These are phyloP conservation scores for Rhizoclosmatium sp. DNA, from an alignment of 192 early-diverging fungal genomes.

Conservation along the genomic window DNA sequence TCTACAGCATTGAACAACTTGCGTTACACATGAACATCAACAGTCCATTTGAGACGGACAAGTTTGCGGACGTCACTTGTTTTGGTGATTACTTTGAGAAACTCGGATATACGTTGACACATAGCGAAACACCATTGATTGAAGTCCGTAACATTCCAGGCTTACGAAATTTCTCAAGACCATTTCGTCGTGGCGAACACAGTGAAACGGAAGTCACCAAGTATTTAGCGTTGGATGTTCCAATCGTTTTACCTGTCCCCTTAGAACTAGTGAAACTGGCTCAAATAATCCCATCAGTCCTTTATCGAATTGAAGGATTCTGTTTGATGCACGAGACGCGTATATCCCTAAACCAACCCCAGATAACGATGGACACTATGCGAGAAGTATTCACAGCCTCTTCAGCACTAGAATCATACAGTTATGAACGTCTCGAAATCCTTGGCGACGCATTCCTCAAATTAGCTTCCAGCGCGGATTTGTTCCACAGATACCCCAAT, in stretches of 20 bases:
- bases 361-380: slow-evolving; percentile 37
- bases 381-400: slow-evolving; percentile 75
- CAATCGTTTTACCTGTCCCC: slow-evolving; percentile 46
- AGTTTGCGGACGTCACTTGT: slow-evolving; percentile 25
- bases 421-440: slow-evolving; percentile 90
- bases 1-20: slow-evolving; percentile 34
- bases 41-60: slow-evolving; percentile 29
- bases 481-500: slow-evolving; percentile 73
- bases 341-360: slow-evolving; percentile 15
- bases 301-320: slow-evolving; percentile 43
- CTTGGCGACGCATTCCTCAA: slow-evolving; percentile 91
- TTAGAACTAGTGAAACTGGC: slow-evolving; percentile 33
- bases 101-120: slow-evolving; percentile 44
- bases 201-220: background rate
- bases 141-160: slow-evolving; percentile 37
- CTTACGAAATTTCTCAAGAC: slow-evolving; percentile 20
- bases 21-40: slow-evolving; percentile 11
- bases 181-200: background rate
- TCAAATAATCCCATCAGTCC: slow-evolving; percentile 46
- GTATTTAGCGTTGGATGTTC: slow-evolving; percentile 44
- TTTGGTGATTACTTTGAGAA: slow-evolving; percentile 42
- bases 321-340: slow-evolving; percentile 44
- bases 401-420: slow-evolving; percentile 69
- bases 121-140: slow-evolving; percentile 40
- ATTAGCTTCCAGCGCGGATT: slow-evolving; percentile 68